Conservation (phyloP, 495 filamentous ascomycete genomes). For the Patellaria atrata region DNA sequence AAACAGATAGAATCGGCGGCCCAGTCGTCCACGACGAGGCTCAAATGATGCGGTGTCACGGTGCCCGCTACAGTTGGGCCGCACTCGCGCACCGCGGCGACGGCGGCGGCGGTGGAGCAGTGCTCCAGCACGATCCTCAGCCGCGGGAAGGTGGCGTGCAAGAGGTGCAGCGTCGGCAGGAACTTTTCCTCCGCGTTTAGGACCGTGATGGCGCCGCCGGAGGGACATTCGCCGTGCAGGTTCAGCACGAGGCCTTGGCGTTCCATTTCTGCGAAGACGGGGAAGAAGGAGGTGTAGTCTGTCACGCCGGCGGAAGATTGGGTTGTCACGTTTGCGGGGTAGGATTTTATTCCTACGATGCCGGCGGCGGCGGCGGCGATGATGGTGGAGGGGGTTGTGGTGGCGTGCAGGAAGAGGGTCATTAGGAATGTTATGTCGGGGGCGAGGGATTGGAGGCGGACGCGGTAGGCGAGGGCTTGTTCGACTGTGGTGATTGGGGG, state of each 20-base stretch:
- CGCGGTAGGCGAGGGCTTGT: conserved; percentile 62
- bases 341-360: conserved; percentile 46
- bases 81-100: conserved; percentile 60
- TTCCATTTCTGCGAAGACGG: conserved; percentile 71
- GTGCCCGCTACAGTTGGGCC: conserved; percentile 61
- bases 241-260: conserved; percentile 48
- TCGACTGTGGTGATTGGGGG: conserved; percentile 65
- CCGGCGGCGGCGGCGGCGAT: conserved; percentile 52
- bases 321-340: conserved; percentile 55
- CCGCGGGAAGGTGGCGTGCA: conserved; percentile 63
- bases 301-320: conserved; percentile 68
- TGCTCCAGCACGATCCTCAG: conserved; percentile 72
- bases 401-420: conserved; percentile 72
- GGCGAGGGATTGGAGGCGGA: conserved; percentile 49
- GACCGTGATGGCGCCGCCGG: conserved; percentile 41
- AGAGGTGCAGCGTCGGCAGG: conserved; percentile 55
- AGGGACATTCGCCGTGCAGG: conserved; percentile 46
- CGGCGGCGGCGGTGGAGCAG: conserved; percentile 69
- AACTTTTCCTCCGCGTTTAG: conserved; percentile 72
- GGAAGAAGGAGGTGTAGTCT: conserved; percentile 53
- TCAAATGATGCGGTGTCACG: conserved; percentile 70
- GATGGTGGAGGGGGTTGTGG: conserved; percentile 66
- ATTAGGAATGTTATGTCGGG: conserved; percentile 70
- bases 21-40: conserved; percentile 62
- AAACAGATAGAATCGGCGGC: conserved; percentile 64